These are phyloP conservation scores for Neckera pumila DNA, from an alignment of 225 moss, liverwort and hornwort species.

Conservation along the genomic window DNA sequence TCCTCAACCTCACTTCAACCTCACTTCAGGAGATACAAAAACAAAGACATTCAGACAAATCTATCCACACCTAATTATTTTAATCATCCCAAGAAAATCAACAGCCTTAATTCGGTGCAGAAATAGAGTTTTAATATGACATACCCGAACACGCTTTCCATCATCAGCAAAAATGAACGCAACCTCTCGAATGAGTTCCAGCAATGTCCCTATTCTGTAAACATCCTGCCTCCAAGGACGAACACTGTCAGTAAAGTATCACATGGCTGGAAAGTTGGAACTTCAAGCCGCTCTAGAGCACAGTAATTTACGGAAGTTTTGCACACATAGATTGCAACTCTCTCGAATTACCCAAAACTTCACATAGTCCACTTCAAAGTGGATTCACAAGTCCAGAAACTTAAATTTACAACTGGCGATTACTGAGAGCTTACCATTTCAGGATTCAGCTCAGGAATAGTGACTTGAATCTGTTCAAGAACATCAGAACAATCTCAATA, in stretches of 20 bases:
- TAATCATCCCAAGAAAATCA: neutral
- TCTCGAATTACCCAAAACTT: neutral
- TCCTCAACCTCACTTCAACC: neutral
- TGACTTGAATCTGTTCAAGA: constrained; percentile 27
- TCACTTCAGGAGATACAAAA: neutral
- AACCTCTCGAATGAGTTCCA: constrained; percentile 84
- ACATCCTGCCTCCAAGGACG: constrained; percentile 54
- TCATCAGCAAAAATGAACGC: constrained; percentile 90
- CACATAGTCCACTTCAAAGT: neutral
- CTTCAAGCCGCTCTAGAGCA: neutral
- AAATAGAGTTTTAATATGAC: neutral
- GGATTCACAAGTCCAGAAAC: neutral
- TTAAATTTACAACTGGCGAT: neutral
- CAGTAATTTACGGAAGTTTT: neutral
- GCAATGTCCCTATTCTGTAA: constrained; percentile 85
- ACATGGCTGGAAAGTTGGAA: neutral
- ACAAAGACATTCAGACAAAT: neutral
- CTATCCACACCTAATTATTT: neutral
- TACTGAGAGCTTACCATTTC: constrained; percentile 39
- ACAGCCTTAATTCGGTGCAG: neutral
- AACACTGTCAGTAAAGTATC: neutral
- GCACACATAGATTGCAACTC: neutral
- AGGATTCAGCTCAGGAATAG: constrained; percentile 65
- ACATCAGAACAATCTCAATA: neutral
- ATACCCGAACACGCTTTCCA: constrained; percentile 82